These are phyloP conservation scores for Scheffersomyces amazonensis DNA, from an alignment of 805 yeast genomes.

Conservation along the genomic window DNA sequence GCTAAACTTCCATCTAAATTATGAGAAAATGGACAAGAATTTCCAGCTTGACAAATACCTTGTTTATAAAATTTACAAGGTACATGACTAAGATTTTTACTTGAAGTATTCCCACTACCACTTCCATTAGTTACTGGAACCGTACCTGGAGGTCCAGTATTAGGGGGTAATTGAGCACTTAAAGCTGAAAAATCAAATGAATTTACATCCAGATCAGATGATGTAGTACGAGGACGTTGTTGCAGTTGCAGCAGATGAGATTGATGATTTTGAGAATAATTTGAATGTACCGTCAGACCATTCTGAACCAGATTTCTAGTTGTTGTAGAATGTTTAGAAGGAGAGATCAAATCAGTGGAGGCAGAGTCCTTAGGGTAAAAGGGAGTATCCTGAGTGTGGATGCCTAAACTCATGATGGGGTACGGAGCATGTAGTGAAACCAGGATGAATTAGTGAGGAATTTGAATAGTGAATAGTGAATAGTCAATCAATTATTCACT, in stretches of 20 bases:
- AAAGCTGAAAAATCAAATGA: conserved; percentile 12
- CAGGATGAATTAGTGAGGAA: too few relatives aligned
- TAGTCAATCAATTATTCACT: too few relatives aligned
- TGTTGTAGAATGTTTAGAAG: too few relatives aligned
- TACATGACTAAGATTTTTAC: conserved; percentile 77
- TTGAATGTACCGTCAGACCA: too few relatives aligned
- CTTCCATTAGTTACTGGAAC: conserved; percentile 12
- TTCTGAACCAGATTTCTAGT: too few relatives aligned
- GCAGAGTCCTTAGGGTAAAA: neutral
- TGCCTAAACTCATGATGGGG: conserved; percentile 1
- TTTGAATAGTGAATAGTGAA: too few relatives aligned
- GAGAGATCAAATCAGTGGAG: neutral
- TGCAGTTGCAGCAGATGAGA: neutral
- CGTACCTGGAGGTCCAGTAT: conserved; percentile 35
- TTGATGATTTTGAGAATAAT: neutral
- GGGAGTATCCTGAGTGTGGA: neutral
- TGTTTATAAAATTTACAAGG: conserved; percentile 93
- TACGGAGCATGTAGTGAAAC: too few relatives aligned
- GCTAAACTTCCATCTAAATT: conserved; percentile 52
- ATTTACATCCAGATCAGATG: conserved; percentile 8
- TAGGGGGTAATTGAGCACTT: conserved; percentile 27
- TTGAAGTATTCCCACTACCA: conserved; percentile 10
- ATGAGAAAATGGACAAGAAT: conserved; percentile 88
- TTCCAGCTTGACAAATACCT: conserved; percentile 95
- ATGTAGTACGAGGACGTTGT: neutral